These are phyloP conservation scores for Leptomonas seymouri DNA, from an alignment of 208 protist species.

Conservation along the genomic window DNA sequence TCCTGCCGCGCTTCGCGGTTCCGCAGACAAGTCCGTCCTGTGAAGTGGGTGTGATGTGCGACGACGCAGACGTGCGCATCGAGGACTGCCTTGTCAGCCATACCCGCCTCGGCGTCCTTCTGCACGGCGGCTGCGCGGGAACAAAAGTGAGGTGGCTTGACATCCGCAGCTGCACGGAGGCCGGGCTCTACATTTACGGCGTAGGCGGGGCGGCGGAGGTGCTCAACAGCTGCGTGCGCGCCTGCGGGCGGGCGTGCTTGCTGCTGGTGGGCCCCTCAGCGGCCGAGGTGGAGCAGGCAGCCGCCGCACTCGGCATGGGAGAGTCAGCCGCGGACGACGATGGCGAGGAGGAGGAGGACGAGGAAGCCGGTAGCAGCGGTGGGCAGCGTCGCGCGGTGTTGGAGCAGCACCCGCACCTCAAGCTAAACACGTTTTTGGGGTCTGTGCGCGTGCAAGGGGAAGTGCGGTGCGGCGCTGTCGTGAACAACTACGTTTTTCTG, in stretches of 20 bases:
- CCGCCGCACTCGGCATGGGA: conserved; percentile 9
- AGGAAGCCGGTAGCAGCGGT: conserved; percentile 12
- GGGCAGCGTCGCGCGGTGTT: conserved; percentile 27
- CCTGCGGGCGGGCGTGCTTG: conserved; percentile 66
- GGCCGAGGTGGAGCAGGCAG: conserved; percentile 34
- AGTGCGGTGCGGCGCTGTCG: conserved; percentile 57
- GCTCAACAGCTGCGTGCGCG: conserved; percentile 38
- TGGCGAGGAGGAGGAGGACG: conserved; percentile 59
- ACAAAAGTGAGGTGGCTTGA: conserved; percentile 38
- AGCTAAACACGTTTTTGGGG: conserved; percentile 56
- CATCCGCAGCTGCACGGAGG: conserved; percentile 56
- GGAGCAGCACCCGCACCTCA: conserved; percentile 66
- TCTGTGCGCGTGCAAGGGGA: conserved; percentile 71
- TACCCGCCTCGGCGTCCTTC: conserved; percentile 54
- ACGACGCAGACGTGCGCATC: conserved; percentile 73
- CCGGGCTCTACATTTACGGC: conserved; percentile 69
- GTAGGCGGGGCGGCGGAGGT: conserved; percentile 45
- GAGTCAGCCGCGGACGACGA: conserved; percentile 29
- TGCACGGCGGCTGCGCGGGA: conserved; percentile 55
- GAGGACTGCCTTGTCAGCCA: conserved; percentile 70
- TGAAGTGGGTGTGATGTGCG: conserved; percentile 67
- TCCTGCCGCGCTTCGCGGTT: conserved; percentile 41
- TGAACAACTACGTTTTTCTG: conserved; percentile 79
- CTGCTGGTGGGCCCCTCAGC: conserved; percentile 61
- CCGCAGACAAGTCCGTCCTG: conserved; percentile 35